Conservation (phyloP, 2,329 filamentous ascomycete genomes). For the Clathrospora elynae region DNA sequence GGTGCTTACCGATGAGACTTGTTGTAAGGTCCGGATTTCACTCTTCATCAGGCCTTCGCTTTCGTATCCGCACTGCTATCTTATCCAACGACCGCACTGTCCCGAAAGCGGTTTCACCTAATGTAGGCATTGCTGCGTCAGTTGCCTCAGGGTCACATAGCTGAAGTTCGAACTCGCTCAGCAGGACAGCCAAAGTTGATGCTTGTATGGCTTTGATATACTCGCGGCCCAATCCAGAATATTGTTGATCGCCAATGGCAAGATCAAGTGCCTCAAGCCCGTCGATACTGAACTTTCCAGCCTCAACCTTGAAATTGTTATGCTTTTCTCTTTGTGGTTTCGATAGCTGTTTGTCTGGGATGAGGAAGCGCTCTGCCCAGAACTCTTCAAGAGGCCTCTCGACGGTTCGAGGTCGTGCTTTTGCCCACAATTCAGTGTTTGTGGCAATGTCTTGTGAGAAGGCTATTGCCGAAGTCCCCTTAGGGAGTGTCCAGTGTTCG, state of each 20-base stretch:
- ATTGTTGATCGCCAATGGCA: conserved; percentile 9
- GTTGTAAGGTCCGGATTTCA: too few relatives aligned
- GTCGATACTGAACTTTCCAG: conserved; percentile 21
- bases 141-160: conserved; percentile 29
- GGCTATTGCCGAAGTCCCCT: conserved; percentile 19
- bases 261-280: conserved; percentile 22
- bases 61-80: conserved; percentile 33
- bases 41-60: conserved; percentile 21
- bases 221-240: conserved; percentile 15
- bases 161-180: conserved; percentile 35
- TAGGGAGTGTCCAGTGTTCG: conserved; percentile 28
- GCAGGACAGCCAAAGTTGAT: conserved; percentile 30
- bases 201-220: conserved; percentile 27
- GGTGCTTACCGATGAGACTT: too few relatives aligned
- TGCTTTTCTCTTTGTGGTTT: conserved; percentile 2
- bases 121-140: conserved; percentile 24
- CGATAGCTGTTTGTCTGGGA: conserved; percentile 7
- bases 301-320: conserved; percentile 2
- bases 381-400: conserved; percentile 33
- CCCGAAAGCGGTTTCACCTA: conserved; percentile 26
- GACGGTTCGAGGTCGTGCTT: conserved; percentile 20
- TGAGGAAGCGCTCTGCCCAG: conserved; percentile 36
- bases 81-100: conserved; percentile 25
- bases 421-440: conserved; percentile 31
- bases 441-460: conserved; percentile 35